A percentile compares a stretch with the other conserved stretches of the same genome.
phyloP scores from a whole-genome alignment of 495 filamentous ascomycete species.

The Penicillium psychrofluorescens region DNA sequence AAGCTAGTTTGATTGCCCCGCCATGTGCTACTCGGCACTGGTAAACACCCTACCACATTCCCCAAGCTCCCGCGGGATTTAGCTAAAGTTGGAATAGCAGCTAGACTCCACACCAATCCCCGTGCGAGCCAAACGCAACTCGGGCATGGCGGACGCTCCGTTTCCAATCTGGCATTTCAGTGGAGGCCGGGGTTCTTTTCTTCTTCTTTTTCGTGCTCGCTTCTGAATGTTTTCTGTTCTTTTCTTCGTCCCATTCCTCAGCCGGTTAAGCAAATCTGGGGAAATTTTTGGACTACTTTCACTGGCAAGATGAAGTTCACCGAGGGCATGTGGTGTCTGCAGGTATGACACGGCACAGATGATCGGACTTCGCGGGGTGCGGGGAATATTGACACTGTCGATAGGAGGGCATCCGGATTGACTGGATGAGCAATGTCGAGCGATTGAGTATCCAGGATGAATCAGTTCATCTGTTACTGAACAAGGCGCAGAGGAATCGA shows the following conservation, averaged over 20 bases:
- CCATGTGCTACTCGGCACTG: background rate
- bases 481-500: constrained; percentile 38
- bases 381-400: constrained; percentile 2
- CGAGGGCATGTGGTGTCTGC: constrained; percentile 36
- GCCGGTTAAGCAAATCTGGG: no score
- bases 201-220: background rate
- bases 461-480: constrained; percentile 29
- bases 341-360: constrained; percentile 11
- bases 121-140: constrained; percentile 4
- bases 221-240: background rate
- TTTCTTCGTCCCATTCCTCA: background rate
- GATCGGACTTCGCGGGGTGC: background rate
- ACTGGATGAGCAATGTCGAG: constrained; percentile 45
- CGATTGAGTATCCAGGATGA: constrained; percentile 26
- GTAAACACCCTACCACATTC: background rate
- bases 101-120: no score
- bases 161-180: constrained; percentile 13
- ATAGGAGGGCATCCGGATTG: constrained; percentile 33
- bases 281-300: background rate
- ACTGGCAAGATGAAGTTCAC: constrained; percentile 37
- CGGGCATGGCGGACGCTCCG: constrained; percentile 15
- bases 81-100: constrained; percentile 1
- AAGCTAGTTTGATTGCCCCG: constrained; percentile 1
- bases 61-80: background rate
- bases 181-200: background rate